Conservation (phyloP, 108 stramenopile genomes). For the Aurantiochytrium sp. region DNA sequence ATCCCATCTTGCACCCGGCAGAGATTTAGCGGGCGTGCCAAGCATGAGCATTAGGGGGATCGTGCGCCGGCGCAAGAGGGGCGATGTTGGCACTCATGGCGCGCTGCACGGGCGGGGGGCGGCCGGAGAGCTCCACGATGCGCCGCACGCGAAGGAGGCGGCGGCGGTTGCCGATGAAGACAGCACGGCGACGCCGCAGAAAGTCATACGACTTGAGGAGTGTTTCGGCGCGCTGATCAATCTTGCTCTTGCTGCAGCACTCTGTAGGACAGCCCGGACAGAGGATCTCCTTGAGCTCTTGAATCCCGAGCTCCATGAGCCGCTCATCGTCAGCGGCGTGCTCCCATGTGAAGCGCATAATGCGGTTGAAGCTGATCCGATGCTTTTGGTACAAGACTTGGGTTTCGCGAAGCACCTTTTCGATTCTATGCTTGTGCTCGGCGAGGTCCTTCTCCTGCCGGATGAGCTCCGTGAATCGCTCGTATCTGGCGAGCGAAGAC, state of each 20-base stretch:
- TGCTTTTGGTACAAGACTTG: neutral
- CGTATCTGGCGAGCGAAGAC: neutral
- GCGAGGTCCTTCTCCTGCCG: neutral
- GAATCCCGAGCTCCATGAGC: neutral
- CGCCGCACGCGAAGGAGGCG: neutral
- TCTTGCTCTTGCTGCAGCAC: neutral
- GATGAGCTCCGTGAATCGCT: neutral
- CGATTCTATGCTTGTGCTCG: neutral
- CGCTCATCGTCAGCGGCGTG: neutral
- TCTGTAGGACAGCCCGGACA: neutral
- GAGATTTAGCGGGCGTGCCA: too few relatives aligned
- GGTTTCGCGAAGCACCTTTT: neutral
- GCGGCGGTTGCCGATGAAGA: neutral
- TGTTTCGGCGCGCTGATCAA: neutral
- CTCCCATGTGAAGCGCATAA: neutral
- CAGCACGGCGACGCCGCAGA: neutral
- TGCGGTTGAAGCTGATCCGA: neutral
- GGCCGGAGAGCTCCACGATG: neutral
- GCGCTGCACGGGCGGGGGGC: neutral
- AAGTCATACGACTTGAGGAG: neutral
- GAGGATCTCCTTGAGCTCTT: neutral
- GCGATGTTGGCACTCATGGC: neutral
- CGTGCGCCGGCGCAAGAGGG: neutral
- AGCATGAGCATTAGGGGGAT: neutral
- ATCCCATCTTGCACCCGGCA: too few relatives aligned